These are phyloP conservation scores for Penicillium italicum DNA, from an alignment of 2,329 filamentous ascomycete genomes.

Conservation along the genomic window DNA sequence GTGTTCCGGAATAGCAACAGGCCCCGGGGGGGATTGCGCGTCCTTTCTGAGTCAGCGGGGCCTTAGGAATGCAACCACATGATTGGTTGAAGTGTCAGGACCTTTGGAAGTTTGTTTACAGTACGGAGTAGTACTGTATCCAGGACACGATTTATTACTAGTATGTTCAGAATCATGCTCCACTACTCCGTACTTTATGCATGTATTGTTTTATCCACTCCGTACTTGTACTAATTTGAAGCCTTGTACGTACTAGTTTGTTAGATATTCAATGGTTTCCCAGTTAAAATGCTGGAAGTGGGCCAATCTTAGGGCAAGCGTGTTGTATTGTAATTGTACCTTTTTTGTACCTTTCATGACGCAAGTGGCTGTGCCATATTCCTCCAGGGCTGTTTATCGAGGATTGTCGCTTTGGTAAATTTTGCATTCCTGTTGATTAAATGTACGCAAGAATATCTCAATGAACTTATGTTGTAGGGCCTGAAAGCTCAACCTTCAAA, in stretches of 20 bases:
- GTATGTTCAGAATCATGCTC: too few relatives aligned
- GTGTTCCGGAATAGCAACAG: slow-evolving; percentile 16
- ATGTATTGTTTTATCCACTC: too few relatives aligned
- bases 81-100: too few relatives aligned
- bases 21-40: slow-evolving; percentile 39
- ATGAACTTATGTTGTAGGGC: neutral
- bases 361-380: slow-evolving; percentile 17
- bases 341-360: slow-evolving; percentile 11
- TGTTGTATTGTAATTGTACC: slow-evolving; percentile 2
- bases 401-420: slow-evolving; percentile 1
- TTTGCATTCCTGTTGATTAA: slow-evolving; percentile 11
- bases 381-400: neutral
- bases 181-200: too few relatives aligned
- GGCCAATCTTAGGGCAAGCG: neutral
- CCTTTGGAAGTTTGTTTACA: too few relatives aligned
- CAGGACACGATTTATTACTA: too few relatives aligned
- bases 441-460: neutral
- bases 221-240: too few relatives aligned
- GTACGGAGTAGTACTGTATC: too few relatives aligned
- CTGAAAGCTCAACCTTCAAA: neutral
- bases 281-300: neutral
- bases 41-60: slow-evolving; percentile 32
- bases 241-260: too few relatives aligned
- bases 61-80: neutral
- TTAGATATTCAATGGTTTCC: too few relatives aligned